A percentile compares a stretch with the other conserved stretches of the same genome.
phyloP scores from a whole-genome alignment of 345 rosid species.

The Heritiera fomes region DNA sequence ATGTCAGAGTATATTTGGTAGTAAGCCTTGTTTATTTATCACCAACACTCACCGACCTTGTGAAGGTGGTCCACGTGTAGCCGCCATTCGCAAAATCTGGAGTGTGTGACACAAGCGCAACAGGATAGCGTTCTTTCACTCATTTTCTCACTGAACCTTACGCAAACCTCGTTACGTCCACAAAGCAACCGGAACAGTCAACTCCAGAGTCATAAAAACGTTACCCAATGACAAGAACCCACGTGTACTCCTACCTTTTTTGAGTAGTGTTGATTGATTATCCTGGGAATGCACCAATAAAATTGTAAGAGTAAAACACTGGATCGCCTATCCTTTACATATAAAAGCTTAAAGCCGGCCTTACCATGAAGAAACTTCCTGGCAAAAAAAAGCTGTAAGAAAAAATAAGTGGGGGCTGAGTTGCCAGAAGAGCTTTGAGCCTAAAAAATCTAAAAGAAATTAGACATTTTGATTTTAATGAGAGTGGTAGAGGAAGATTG shows the following conservation, averaged over 20 bases:
- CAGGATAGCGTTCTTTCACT: not conserved
- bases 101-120: not conserved
- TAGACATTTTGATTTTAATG: not conserved
- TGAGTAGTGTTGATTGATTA: no score
- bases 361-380: not conserved
- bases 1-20: no score
- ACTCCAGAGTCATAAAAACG: not conserved
- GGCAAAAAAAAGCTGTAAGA: not conserved
- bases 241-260: not conserved
- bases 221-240: not conserved
- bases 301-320: not conserved
- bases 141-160: not conserved
- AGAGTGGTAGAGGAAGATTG: not conserved
- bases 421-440: conserved; percentile 5
- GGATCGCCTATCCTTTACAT: not conserved
- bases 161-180: not conserved
- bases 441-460: not conserved
- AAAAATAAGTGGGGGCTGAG: not conserved
- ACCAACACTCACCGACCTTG: not conserved
- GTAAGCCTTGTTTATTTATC: no score
- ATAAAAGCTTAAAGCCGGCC: conserved; percentile 13
- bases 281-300: not conserved
- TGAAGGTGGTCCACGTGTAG: not conserved
- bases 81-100: not conserved
- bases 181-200: not conserved